Evolutionary conservation across 352 stramenopile species (phyloP).

Genomic region (Globisporangium paroecandrum): DNA sequence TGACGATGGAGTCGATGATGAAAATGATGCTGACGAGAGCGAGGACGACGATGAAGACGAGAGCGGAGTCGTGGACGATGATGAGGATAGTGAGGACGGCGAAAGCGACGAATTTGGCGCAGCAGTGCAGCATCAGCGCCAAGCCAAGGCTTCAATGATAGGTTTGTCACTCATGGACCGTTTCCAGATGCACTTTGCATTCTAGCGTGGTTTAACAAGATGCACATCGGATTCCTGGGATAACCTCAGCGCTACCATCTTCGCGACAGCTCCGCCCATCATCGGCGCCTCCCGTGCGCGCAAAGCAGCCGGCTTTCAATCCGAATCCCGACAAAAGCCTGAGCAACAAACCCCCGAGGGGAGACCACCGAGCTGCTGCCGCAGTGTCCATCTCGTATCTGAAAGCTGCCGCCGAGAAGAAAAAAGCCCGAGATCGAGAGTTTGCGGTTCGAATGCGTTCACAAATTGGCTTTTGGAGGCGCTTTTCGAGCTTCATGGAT

Average conservation of each 20-base stretch:
- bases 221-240: neutral
- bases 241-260: neutral
- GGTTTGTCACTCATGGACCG: neutral
- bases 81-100: neutral
- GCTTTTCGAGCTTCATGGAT: neutral
- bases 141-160: neutral
- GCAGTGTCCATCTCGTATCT: slow-evolving; percentile 61
- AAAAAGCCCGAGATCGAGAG: slow-evolving; percentile 58
- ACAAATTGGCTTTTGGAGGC: neutral
- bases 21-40: neutral
- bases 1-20: neutral
- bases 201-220: neutral
- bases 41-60: slow-evolving; percentile 15
- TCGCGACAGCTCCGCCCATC: slow-evolving; percentile 41
- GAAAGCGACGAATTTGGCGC: slow-evolving; percentile 35
- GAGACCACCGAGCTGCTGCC: slow-evolving; percentile 18
- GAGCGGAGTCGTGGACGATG: slow-evolving; percentile 25
- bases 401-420: slow-evolving; percentile 53
- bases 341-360: neutral
- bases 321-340: slow-evolving; percentile 13
- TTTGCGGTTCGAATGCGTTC: slow-evolving; percentile 43
- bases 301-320: slow-evolving; percentile 20
- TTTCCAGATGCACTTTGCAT: neutral
- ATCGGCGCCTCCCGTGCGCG: slow-evolving; percentile 47
- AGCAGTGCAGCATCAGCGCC: slow-evolving; percentile 20